These are phyloP conservation scores for Dovyalis caffra DNA, from an alignment of 345 rosid species.

Conservation along the genomic window DNA sequence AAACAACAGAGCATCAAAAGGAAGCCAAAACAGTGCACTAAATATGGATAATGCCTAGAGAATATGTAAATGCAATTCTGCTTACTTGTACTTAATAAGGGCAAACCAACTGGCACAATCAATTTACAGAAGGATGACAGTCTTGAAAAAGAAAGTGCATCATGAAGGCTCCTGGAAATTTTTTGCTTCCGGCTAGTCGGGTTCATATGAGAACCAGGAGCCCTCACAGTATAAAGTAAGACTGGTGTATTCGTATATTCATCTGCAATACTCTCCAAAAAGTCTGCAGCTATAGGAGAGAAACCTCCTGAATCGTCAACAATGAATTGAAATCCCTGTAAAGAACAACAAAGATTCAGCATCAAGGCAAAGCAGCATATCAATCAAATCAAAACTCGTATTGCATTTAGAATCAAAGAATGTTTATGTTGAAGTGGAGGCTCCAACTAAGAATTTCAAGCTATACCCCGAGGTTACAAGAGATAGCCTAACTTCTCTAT, in stretches of 20 bases:
- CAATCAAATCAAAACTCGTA: not conserved
- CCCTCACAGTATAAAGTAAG: constrained; percentile 62
- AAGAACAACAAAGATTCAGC: constrained; percentile 16
- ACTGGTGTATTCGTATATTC: constrained; percentile 74
- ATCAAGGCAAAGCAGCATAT: constrained; percentile 2
- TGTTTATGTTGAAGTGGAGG: too few species aligned
- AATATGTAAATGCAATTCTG: constrained; percentile 7
- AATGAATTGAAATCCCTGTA: constrained; percentile 85
- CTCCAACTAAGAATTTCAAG: too few species aligned
- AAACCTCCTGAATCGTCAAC: constrained; percentile 93
- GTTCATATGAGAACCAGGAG: constrained; percentile 47
- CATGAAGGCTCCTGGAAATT: constrained; percentile 63
- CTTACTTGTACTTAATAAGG: constrained; percentile 68
- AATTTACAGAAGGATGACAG: constrained; percentile 64
- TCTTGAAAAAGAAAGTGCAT: constrained; percentile 77
- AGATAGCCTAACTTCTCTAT: too few species aligned
- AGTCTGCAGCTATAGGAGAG: constrained; percentile 72
- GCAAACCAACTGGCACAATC: constrained; percentile 83
- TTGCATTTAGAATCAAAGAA: not conserved
- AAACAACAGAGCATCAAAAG: not conserved
- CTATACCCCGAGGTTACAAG: too few species aligned
- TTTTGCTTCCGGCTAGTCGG: constrained; percentile 46
- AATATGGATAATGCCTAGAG: not conserved
- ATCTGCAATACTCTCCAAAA: constrained; percentile 80
- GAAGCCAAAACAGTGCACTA: not conserved